phyloP scores from a whole-genome alignment of 2,329 filamentous ascomycete species.

The Penicillium sp. region DNA sequence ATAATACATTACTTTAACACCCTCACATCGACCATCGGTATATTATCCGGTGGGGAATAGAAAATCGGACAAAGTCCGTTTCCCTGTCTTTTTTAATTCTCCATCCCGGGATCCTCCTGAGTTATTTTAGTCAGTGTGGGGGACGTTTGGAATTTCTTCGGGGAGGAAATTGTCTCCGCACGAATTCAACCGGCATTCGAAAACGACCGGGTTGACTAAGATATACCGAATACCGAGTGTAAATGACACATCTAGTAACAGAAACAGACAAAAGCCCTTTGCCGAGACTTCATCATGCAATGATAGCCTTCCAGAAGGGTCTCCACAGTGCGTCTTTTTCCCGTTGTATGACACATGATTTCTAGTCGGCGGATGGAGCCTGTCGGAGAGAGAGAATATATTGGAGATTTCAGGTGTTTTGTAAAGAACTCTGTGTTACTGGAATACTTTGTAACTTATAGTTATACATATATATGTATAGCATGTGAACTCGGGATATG shows the following conservation, averaged over 20 bases:
- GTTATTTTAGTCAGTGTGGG: conserved; percentile 1
- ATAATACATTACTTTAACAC: neutral
- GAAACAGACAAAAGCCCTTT: too few species aligned
- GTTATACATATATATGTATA: too few species aligned
- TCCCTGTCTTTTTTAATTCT: neutral
- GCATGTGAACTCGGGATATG: neutral
- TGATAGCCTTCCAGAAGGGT: conserved; percentile 10
- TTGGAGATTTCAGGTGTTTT: neutral
- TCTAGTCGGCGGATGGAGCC: conserved; percentile 14
- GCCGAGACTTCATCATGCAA: conserved; percentile 1
- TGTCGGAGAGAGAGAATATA: conserved; percentile 10
- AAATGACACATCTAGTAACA: neutral
- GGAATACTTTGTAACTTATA: too few species aligned
- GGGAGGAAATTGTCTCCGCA: neutral
- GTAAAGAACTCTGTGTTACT: too few species aligned
- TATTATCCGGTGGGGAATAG: neutral
- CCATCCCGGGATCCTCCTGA: neutral
- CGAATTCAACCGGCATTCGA: neutral
- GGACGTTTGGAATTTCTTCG: neutral
- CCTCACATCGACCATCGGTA: neutral
- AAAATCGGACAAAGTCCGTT: neutral
- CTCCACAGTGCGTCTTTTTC: conserved; percentile 26
- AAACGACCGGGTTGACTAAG: too few species aligned
- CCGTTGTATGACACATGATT: conserved; percentile 22
- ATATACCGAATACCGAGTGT: neutral